Percentiles rank a stretch among this genome's conserved stretches.
These are phyloP conservation scores for Pseudogymnoascus sp. DNA, from an alignment of 2,329 filamentous ascomycete species.

Conservation along the genomic window DNA sequence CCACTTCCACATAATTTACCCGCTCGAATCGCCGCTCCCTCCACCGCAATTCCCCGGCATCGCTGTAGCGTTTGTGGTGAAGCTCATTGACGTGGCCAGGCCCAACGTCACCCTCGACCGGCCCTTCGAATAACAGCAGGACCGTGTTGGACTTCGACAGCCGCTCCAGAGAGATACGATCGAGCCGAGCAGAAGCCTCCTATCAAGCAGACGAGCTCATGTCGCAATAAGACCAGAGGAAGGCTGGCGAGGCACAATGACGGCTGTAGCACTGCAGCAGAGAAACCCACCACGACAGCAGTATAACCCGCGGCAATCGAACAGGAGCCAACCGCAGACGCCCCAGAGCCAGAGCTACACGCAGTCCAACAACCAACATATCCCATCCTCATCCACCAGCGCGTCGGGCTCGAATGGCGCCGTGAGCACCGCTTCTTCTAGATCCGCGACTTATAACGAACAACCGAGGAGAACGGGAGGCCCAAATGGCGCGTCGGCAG, in stretches of 20 bases:
- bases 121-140: background rate
- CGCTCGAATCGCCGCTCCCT: background rate
- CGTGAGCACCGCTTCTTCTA: background rate
- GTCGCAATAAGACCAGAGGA: conserved; percentile 7
- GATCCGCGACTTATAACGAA: background rate
- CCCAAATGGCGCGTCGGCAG: background rate
- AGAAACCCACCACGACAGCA: conserved; percentile 23
- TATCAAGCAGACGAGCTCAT: background rate
- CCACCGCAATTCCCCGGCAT: conserved; percentile 4
- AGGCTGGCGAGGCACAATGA: conserved; percentile 23
- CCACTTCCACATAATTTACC: background rate
- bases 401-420: conserved; percentile 6
- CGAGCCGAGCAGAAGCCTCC: conserved; percentile 4
- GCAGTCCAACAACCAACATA: background rate
- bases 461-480: background rate
- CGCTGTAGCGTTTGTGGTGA: background rate
- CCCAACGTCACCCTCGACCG: background rate
- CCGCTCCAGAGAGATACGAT: background rate
- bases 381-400: conserved; percentile 3
- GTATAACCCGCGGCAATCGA: conserved; percentile 21
- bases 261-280: conserved; percentile 27
- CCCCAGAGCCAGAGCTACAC: background rate
- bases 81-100: background rate
- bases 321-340: conserved; percentile 5
- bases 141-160: background rate